A percentile compares a stretch with the other conserved stretches of the same genome.
These are phyloP conservation scores for Lepidium campestre DNA, from an alignment of 441 rosid species.

Conservation along the genomic window DNA sequence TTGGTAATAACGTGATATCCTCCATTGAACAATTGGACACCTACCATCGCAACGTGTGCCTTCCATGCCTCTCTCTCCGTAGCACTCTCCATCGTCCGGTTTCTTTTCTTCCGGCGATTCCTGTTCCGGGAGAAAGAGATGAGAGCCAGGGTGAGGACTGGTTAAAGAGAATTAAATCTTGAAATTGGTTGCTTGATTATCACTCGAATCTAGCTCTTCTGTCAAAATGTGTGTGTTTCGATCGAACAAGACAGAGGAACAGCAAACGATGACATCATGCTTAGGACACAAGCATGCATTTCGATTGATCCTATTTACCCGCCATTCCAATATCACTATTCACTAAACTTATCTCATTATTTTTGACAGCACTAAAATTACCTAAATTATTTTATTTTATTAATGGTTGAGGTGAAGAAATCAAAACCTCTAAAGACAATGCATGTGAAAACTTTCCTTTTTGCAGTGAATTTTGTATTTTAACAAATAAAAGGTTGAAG, in stretches of 20 bases:
- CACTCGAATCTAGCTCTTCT: slow-evolving; percentile 6
- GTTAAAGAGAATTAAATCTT: neutral
- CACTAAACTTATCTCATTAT: neutral
- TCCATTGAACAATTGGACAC: slow-evolving; percentile 77
- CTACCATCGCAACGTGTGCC: slow-evolving; percentile 78
- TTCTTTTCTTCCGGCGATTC: slow-evolving; percentile 19
- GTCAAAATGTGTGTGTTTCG: neutral
- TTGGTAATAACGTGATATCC: slow-evolving; percentile 95
- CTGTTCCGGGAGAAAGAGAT: slow-evolving; percentile 11
- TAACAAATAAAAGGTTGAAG: slow-evolving; percentile 10
- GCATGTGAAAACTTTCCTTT: slow-evolving; percentile 12
- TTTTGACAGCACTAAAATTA: neutral
- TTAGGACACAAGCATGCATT: slow-evolving; percentile 26
- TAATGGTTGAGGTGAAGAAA: neutral
- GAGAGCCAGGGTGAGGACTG: slow-evolving; percentile 15
- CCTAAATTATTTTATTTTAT: neutral
- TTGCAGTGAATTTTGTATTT: neutral
- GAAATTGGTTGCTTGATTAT: slow-evolving; percentile 16
- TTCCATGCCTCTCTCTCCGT: slow-evolving; percentile 44
- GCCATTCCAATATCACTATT: neutral
- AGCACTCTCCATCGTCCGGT: slow-evolving; percentile 20
- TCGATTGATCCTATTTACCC: slow-evolving; percentile 20
- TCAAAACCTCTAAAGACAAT: neutral
- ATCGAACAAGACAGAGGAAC: slow-evolving; percentile 22
- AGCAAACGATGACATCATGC: slow-evolving; percentile 15